Base-by-base conservation (phyloP, 768 basidiomycete genomes). In the Dioszegia crocea region DNA sequence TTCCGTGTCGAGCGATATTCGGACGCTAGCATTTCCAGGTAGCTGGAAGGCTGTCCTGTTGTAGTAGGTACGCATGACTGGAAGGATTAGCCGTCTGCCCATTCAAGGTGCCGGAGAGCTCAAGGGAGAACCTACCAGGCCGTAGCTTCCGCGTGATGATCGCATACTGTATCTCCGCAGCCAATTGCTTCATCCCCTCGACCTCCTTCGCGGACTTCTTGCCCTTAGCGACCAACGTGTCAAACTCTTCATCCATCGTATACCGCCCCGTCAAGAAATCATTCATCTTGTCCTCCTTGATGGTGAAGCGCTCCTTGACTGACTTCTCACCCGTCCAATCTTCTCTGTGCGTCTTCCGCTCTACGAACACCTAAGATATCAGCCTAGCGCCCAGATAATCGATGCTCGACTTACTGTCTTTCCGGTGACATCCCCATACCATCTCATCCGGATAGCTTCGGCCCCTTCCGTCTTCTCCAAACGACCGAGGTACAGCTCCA, bases 301-400 rank as follows among this genome's bases (percentile, higher is more conserved):
- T 86, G 2, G 89, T 85, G 80, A 98, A 97, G 11, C 93, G 88
- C 14, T 92, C 89, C 78, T 97, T 99, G 73, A 98, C 93, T 10
- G 90, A 92, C 78, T 97, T 97, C 77, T 99, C 94, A 31, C 96
- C 96, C 0, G 94, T 98, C 96, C 96, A 99, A 72, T 99, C 96
- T 78, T 99, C 96, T 55, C 92, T 84, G 74, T 99, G 81, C 0
- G 81, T 81, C 61, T 82, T 82, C 43, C 80, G 77, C 71, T 82
- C 81, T 46, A 81, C 79, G 64, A 78, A 79, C 57, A 78, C 74
- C 74, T 78, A 55, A 6, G 3, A 4, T 6, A 19, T 47, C 23
- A 57, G 56, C 43, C 8, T 6, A 33, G 14, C 14, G 8, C 33
- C 6, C 14, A 33, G 33, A 14, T 6, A 33, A 33, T 33, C 33